Evolutionary conservation across 805 yeast genomes (phyloP).

Genomic region (Diddensiella santjacobensis): DNA sequence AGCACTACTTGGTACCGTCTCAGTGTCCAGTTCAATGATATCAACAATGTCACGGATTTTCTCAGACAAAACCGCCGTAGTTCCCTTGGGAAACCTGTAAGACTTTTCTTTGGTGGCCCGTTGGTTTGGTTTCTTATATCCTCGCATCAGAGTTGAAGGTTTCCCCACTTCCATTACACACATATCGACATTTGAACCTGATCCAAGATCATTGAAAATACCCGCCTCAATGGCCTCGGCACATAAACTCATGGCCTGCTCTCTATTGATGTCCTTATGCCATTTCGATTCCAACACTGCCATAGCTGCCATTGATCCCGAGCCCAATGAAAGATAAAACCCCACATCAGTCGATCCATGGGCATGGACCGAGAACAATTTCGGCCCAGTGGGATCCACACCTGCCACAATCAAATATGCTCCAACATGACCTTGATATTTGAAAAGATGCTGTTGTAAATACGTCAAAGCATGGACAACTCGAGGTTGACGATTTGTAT

Average conservation of each 20-base stretch:
- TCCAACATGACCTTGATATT: constrained; percentile 96
- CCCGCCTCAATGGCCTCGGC: constrained; percentile 95
- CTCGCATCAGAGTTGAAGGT: constrained; percentile 73
- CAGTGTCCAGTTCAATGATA: constrained; percentile 53
- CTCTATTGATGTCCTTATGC: constrained; percentile 72
- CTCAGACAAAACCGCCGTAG: constrained; percentile 81
- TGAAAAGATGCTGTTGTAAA: constrained; percentile 92
- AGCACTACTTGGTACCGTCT: constrained; percentile 29
- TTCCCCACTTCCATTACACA: constrained; percentile 93
- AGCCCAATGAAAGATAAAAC: constrained; percentile 85
- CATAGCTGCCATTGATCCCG: constrained; percentile 98
- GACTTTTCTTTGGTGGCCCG: constrained; percentile 77
- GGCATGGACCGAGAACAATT: constrained; percentile 88
- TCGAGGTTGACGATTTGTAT: constrained; percentile 82
- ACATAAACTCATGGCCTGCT: constrained; percentile 88
- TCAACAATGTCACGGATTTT: constrained; percentile 62
- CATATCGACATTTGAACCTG: constrained; percentile 96
- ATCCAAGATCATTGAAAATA: constrained; percentile 98
- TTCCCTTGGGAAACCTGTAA: constrained; percentile 86
- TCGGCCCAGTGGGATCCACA: constrained; percentile 93
- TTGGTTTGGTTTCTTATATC: constrained; percentile 85
- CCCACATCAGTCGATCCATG: constrained; percentile 98
- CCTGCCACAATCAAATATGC: constrained; percentile 99
- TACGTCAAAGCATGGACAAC: constrained; percentile 90
- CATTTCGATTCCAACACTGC: constrained; percentile 90